phyloP scores from a whole-genome alignment of 768 basidiomycete genomes.

The Saitozyma sp. region DNA sequence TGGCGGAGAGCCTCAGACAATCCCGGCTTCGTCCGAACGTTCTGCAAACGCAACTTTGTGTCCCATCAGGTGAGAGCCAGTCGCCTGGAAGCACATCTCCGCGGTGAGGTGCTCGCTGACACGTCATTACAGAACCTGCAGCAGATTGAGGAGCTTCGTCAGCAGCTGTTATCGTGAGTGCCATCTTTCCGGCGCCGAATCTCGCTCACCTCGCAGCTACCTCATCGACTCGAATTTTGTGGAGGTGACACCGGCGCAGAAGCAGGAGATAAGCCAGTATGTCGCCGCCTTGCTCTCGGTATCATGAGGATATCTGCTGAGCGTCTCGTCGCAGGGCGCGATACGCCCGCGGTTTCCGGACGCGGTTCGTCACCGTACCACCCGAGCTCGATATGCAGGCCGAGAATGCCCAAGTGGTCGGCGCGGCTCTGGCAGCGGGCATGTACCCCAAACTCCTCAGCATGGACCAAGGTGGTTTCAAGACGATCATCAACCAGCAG shows the following conservation, averaged over 20 bases:
- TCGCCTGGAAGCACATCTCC: no score
- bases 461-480: conserved; percentile 71
- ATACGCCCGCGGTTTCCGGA: conserved; percentile 66
- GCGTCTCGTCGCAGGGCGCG: conserved; percentile 53
- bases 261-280: conserved; percentile 70
- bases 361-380: conserved; percentile 75
- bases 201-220: conserved; percentile 59
- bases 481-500: conserved; percentile 80
- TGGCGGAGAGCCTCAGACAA: conserved; percentile 79
- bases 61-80: conserved; percentile 67
- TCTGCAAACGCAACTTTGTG: conserved; percentile 76
- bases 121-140: conserved; percentile 70
- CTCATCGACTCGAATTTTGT: conserved; percentile 86
- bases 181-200: not conserved
- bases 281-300: no score
- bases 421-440: conserved; percentile 79
- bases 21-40: conserved; percentile 63
- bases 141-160: conserved; percentile 93
- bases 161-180: conserved; percentile 74
- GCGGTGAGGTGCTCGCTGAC: no score
- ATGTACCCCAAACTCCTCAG: conserved; percentile 86
- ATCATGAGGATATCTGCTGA: no score
- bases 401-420: conserved; percentile 64
- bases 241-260: conserved; percentile 63
- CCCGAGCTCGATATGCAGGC: conserved; percentile 67